Evolutionary conservation across 805 yeast genomes (phyloP).

Genomic region (Yamadazyma endophytica): DNA sequence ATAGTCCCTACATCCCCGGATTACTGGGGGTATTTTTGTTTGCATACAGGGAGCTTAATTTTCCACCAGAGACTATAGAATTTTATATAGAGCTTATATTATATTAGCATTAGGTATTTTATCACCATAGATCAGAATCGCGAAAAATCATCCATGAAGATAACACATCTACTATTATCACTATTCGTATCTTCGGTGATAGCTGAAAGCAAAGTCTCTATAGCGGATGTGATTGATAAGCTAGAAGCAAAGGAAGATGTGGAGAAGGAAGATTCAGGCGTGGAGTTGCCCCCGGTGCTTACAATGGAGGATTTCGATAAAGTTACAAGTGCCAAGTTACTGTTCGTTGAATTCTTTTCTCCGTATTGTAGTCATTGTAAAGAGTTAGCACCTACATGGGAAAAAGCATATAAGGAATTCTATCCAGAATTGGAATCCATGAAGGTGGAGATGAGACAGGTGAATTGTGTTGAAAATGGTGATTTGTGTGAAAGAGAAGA

Average conservation of each 20-base stretch:
- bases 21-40: too few species aligned
- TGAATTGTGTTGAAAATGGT: constrained; percentile 82
- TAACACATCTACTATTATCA: too few species aligned
- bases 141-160: too few species aligned
- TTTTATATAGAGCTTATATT: too few species aligned
- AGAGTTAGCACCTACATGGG: constrained; percentile 80
- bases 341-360: constrained; percentile 83
- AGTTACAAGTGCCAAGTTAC: constrained; percentile 48
- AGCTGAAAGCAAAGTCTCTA: not conserved
- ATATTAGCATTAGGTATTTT: too few species aligned
- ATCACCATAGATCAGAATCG: too few species aligned
- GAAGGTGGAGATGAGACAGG: constrained; percentile 62
- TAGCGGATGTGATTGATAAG: too few species aligned
- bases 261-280: constrained; percentile 7
- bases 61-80: too few species aligned
- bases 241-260: constrained; percentile 1
- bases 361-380: constrained; percentile 88
- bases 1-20: too few species aligned
- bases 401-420: constrained; percentile 51
- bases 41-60: too few species aligned
- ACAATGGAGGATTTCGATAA: constrained; percentile 48
- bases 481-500: constrained; percentile 75
- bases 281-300: constrained; percentile 47
- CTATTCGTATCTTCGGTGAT: too few species aligned
- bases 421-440: constrained; percentile 40